Evolutionary conservation across 352 stramenopile genomes (phyloP).

Genomic region (Globisporangium cederbergense): DNA sequence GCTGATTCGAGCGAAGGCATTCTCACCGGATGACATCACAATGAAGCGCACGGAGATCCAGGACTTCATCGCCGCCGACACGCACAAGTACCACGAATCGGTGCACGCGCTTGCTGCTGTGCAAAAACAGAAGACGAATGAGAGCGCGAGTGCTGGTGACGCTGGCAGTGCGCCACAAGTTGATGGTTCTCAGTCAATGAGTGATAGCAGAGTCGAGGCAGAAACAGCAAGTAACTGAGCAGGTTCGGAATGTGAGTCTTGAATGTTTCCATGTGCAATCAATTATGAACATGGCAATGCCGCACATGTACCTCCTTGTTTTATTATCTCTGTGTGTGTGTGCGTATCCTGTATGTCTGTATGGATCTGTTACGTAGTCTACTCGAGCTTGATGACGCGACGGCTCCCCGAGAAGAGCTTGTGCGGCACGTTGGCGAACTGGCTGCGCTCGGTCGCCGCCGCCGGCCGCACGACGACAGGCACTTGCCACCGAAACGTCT

Average conservation of each 20-base stretch:
- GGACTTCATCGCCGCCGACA: constrained; percentile 32
- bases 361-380: too few species aligned
- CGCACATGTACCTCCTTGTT: too few species aligned
- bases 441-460: too few species aligned
- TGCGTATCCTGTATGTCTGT: too few species aligned
- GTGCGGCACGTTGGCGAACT: too few species aligned
- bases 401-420: too few species aligned
- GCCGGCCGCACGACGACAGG: too few species aligned
- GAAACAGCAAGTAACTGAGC: not conserved
- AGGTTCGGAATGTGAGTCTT: not conserved
- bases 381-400: too few species aligned
- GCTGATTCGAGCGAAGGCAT: constrained; percentile 36
- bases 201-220: too few species aligned
- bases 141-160: not conserved
- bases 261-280: not conserved
- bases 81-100: constrained; percentile 23
- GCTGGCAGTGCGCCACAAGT: not conserved
- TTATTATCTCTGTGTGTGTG: too few species aligned
- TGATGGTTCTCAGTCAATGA: not conserved
- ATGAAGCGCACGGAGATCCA: constrained; percentile 30
- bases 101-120: constrained; percentile 16
- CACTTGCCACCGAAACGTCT: too few species aligned
- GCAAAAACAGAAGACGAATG: constrained; percentile 4
- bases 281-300: too few species aligned
- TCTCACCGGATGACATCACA: constrained; percentile 39